Base-by-base conservation (phyloP, 371 early-diverging fungal species). In the Coemansia sp. region DNA sequence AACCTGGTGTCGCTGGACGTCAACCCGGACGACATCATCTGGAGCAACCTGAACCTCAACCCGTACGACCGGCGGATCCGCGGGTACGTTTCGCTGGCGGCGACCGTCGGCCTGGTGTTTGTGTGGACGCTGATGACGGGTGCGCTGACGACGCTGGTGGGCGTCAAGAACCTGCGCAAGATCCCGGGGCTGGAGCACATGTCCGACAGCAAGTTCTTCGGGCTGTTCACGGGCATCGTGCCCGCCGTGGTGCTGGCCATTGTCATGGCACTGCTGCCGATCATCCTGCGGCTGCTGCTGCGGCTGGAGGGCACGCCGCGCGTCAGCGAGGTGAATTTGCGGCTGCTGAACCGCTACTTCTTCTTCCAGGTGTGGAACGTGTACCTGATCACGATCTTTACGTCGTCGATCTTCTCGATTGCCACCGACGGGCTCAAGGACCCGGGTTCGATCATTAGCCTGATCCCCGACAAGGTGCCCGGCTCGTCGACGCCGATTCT, bases 291-390 rank as follows among this genome's bases (percentile, higher is more conserved):
- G 50, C 73, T 83, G 20, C 67, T 92, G 55, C 82, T 90, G 7
- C 84, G 62, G 3, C 78, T 84, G 11, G 92, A 92, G 72, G 92
- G 91, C 48, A 87, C 85, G 48, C 83, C 84, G 41, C 82, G 85
- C 39, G 67, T 81, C 49, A 83, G 85, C 39, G 81, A 82, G 55
- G 85, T 91, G 38, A 85, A 89, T 53, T 63, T 86, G 39, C 82
- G 81, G 0, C 64, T 86, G 48, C 68, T 86, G 54, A 74, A 83
- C 64, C 88, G 89, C 55, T 93, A 86, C 79, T 93, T 85, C 74
- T 83, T 87, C 68, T 93, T 93, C 78, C 81, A 88, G 77, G 85
- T 93, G 57, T 79, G 93, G 70, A 90, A 91, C 81, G 87, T 93
- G 13, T 86, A 93, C n/a, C 73, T 93, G 26, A 84, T 91, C 7